These are phyloP conservation scores for Neoboletus magnificus DNA, from an alignment of 768 basidiomycete genomes.

Conservation along the genomic window DNA sequence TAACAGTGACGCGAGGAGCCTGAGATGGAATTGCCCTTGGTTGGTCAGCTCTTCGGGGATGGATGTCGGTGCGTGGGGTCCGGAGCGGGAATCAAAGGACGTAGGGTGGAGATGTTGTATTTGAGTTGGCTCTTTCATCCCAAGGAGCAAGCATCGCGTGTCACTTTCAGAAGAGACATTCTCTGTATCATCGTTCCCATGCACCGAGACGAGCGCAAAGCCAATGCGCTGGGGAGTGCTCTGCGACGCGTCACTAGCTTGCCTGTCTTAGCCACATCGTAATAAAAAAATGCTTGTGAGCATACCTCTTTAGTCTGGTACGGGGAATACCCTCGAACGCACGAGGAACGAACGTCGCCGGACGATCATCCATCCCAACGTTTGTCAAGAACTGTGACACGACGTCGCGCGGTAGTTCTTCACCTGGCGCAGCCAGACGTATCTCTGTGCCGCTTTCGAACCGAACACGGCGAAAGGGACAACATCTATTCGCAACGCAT, in stretches of 20 bases:
- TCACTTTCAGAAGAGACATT: neutral
- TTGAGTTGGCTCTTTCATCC: slow-evolving; percentile 9
- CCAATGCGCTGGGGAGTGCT: neutral
- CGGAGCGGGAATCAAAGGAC: neutral
- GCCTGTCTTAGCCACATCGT: slow-evolving; percentile 1
- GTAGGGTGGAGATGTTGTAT: neutral
- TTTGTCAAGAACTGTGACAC: slow-evolving; percentile 9
- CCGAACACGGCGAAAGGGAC: slow-evolving; percentile 18
- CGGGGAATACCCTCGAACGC: slow-evolving; percentile 17
- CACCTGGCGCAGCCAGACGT: neutral
- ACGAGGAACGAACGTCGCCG: slow-evolving; percentile 7
- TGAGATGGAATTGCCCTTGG: slow-evolving; percentile 9
- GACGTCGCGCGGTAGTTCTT: slow-evolving; percentile 9
- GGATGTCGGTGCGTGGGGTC: neutral
- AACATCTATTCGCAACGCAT: neutral
- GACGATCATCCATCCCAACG: neutral
- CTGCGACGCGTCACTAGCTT: slow-evolving; percentile 6
- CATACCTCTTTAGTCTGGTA: slow-evolving; percentile 18
- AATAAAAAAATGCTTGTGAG: neutral
- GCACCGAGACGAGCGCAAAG: slow-evolving; percentile 14
- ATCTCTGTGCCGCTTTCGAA: slow-evolving; percentile 8
- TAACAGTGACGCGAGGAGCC: slow-evolving; percentile 10
- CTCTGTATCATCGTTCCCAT: neutral
- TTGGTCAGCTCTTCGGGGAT: slow-evolving; percentile 15
- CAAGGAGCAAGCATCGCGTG: slow-evolving; percentile 15